Percentiles rank a stretch among this genome's conserved stretches.
Conservation (phyloP, 2,329 filamentous ascomycete species). For the Aureobasidium subglaciale region DNA sequence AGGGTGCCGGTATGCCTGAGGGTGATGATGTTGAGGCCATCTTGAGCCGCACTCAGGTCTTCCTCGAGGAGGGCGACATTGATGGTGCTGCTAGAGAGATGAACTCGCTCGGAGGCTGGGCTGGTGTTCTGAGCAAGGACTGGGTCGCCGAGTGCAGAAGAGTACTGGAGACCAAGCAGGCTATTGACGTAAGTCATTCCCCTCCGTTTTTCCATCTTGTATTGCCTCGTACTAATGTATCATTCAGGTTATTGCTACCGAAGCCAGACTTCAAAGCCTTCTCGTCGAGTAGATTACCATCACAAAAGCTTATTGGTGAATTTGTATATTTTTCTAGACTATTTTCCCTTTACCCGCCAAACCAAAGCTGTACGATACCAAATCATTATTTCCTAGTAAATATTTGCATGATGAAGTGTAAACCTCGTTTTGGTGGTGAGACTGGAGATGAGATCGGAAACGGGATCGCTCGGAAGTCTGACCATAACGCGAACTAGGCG, state of each 20-base stretch:
- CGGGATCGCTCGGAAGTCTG: slow-evolving; percentile 2
- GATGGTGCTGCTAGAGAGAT: slow-evolving; percentile 91
- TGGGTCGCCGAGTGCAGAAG: slow-evolving; percentile 88
- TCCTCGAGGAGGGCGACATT: slow-evolving; percentile 86
- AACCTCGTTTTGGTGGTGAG: not conserved
- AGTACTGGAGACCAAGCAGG: slow-evolving; percentile 91
- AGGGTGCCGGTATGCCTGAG: slow-evolving; percentile 59
- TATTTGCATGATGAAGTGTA: not conserved
- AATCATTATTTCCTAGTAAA: not conserved
- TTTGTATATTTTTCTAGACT: slow-evolving; percentile 15
- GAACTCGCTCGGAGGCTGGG: slow-evolving; percentile 89
- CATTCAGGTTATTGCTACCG: slow-evolving; percentile 72
- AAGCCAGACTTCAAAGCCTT: slow-evolving; percentile 82
- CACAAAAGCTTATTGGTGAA: slow-evolving; percentile 12
- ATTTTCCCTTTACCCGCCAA: not conserved
- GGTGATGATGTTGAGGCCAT: slow-evolving; percentile 92
- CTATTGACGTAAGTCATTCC: slow-evolving; percentile 70
- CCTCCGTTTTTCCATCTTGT: not conserved
- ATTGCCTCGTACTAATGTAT: slow-evolving; percentile 15
- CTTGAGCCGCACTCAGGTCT: slow-evolving; percentile 77
- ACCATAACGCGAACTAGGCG: not conserved
- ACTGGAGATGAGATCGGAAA: slow-evolving; percentile 1
- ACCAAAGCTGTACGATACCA: slow-evolving; percentile 13
- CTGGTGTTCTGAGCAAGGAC: slow-evolving; percentile 87
- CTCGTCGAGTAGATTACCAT: slow-evolving; percentile 62